Percentiles rank a stretch among this genome's conserved stretches.
Conservation (phyloP, 2,329 filamentous ascomycete species). For the Trichoderma guizhouense region DNA sequence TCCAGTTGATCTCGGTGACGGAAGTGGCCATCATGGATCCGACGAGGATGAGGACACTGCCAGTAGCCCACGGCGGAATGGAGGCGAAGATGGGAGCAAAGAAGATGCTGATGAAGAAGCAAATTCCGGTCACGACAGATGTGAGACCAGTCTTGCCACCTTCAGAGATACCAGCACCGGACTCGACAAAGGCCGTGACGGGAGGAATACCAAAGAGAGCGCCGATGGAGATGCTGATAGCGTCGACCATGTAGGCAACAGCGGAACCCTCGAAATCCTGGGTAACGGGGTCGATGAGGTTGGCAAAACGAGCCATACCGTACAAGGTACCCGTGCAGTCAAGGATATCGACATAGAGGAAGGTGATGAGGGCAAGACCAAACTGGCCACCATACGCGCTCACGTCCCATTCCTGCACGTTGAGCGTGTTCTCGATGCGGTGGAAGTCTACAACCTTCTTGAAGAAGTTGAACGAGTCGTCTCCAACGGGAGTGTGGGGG, state of each 20-base stretch:
- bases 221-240: constrained; percentile 73
- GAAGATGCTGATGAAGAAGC: constrained; percentile 84
- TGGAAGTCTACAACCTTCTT: constrained; percentile 84
- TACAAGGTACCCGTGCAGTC: constrained; percentile 85
- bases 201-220: constrained; percentile 74
- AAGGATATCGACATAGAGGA: constrained; percentile 86
- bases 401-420: constrained; percentile 72
- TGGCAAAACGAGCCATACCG: constrained; percentile 82
- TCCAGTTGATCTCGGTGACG: constrained; percentile 84
- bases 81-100: constrained; percentile 89
- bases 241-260: constrained; percentile 79
- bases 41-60: constrained; percentile 81
- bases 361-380: constrained; percentile 79
- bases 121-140: constrained; percentile 71
- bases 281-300: constrained; percentile 74
- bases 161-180: constrained; percentile 85
- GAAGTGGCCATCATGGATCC: constrained; percentile 82
- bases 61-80: constrained; percentile 85
- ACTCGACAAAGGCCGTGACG: constrained; percentile 84
- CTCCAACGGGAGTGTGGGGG: constrained; percentile 65
- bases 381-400: constrained; percentile 69
- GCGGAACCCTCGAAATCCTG: constrained; percentile 86
- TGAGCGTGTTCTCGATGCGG: constrained; percentile 65
- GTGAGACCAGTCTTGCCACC: constrained; percentile 84
- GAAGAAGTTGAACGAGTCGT: constrained; percentile 79